Percentiles rank a stretch among this genome's conserved stretches.
phyloP scores from a whole-genome alignment of 179 eudicot genomes.

The Heliamphora pulchella region DNA sequence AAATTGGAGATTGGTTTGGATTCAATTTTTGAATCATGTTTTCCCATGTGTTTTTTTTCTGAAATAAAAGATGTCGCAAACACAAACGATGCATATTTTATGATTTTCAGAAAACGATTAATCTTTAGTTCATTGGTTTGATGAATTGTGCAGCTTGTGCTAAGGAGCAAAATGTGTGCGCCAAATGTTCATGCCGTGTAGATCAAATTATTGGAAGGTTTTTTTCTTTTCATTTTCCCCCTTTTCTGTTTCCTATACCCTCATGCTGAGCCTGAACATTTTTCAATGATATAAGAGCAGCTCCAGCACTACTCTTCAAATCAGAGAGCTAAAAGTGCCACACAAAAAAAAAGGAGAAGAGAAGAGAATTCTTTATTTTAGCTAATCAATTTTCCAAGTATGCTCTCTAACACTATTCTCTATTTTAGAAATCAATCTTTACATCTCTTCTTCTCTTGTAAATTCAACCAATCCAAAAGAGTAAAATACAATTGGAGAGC shows the following conservation, averaged over 20 bases:
- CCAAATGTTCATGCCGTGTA: conserved; percentile 70
- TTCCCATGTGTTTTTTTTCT: background rate
- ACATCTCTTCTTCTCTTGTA: no score
- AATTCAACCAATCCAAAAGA: no score
- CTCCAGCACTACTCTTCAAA: no score
- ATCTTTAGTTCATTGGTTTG: background rate
- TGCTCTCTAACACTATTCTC: no score
- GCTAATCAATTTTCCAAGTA: no score
- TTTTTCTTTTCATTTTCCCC: background rate
- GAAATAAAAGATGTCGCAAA: background rate
- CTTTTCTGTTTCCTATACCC: background rate
- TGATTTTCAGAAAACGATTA: background rate
- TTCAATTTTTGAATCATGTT: background rate
- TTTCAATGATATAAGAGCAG: background rate
- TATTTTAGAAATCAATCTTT: no score
- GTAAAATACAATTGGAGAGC: background rate
- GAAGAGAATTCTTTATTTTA: no score
- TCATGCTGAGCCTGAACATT: background rate
- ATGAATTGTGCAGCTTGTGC: conserved; percentile 59
- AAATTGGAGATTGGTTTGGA: background rate
- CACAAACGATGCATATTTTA: background rate
- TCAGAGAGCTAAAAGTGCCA: no score
- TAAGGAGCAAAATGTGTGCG: conserved; percentile 81
- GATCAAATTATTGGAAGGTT: conserved; percentile 77
- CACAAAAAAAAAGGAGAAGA: no score